Base-by-base conservation (phyloP, 306 rosid genomes). In the Cucurbita argyrosperma region DNA sequence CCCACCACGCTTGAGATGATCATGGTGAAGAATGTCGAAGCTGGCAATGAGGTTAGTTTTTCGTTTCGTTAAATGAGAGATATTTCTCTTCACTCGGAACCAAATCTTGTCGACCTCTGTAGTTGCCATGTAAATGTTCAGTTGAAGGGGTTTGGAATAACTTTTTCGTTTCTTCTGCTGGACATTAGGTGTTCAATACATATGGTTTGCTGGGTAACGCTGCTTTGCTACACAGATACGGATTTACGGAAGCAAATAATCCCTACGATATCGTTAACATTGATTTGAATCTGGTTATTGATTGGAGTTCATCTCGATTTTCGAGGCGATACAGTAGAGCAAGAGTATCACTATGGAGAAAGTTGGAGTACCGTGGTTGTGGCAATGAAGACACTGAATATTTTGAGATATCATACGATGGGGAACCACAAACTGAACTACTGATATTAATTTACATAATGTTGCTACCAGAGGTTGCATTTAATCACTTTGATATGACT, bases 201-300 rank as follows among this genome's bases (percentile, higher is more conserved):
- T 93, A 93, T 4, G 97, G 98, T n/a, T 63, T 78, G 54, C 9
- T 85, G 84, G 94, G 97, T 21, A 93, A 93, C 76, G 98, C 97
- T 65, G 98, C 96, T 58, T 82, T 93, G 83, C 97, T 93, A 76
- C 94, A 93, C 76, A 85, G 98, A 81, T 93, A 90, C 21, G 97
- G 97, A 73, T 93, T 93, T 78, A 89, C 97, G 4, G 98, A 90
- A 85, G 87, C 86, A 57, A 80, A 90, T 75, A 93, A 93, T 71
- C 61, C 83, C 13, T 89, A 80, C 49, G 90, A 90, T 80, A 90
- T 93, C 52, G 92, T 90, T 51, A 93, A 93, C 86, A 85, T 90
- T 45, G 96, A 90, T 76, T 76, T 93, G 83, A 90, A 89, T 52
- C 84, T 90, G 52, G 89, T 93, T 30, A 83, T 79, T 72, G 82